These are phyloP conservation scores for Kazachstania sp. DNA, from an alignment of 1,139 yeast genomes.

Conservation along the genomic window DNA sequence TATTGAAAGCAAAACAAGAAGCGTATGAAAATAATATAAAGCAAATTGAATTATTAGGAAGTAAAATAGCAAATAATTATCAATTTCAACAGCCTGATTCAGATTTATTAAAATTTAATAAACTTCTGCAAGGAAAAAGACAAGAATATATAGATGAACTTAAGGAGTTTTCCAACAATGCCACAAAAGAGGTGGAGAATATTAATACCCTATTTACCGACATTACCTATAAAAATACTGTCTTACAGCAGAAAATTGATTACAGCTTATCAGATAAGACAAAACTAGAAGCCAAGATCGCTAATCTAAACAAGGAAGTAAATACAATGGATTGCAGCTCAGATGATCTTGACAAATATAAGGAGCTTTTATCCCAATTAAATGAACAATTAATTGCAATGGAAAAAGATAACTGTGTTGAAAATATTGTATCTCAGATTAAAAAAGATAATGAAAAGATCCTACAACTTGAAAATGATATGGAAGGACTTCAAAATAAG, in stretches of 20 bases:
- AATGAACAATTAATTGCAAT: constrained; percentile 31
- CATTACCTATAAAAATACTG: constrained; percentile 11
- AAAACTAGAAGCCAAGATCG: constrained; percentile 30
- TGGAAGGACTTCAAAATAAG: constrained; percentile 47
- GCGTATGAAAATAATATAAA: constrained; percentile 35
- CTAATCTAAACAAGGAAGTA: constrained; percentile 18
- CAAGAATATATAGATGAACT: neutral
- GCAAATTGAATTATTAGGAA: constrained; percentile 14
- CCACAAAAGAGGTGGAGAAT: constrained; percentile 11
- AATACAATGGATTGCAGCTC: constrained; percentile 8
- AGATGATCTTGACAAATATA: constrained; percentile 15
- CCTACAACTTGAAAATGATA: constrained; percentile 40
- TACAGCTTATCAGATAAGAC: constrained; percentile 18
- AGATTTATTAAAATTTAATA: neutral
- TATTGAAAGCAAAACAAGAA: constrained; percentile 45
- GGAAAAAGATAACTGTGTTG: constrained; percentile 31
- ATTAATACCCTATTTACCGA: constrained; percentile 19
- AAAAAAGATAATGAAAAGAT: constrained; percentile 36
- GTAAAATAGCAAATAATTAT: neutral
- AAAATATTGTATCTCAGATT: constrained; percentile 34
- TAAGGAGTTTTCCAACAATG: neutral
- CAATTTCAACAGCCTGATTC: neutral
- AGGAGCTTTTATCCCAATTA: constrained; percentile 10
- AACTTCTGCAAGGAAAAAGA: neutral
- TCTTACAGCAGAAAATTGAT: constrained; percentile 22